Evolutionary conservation across 805 yeast genomes (phyloP).

Genomic region (Hemisphaericaspora nanyangensis): DNA sequence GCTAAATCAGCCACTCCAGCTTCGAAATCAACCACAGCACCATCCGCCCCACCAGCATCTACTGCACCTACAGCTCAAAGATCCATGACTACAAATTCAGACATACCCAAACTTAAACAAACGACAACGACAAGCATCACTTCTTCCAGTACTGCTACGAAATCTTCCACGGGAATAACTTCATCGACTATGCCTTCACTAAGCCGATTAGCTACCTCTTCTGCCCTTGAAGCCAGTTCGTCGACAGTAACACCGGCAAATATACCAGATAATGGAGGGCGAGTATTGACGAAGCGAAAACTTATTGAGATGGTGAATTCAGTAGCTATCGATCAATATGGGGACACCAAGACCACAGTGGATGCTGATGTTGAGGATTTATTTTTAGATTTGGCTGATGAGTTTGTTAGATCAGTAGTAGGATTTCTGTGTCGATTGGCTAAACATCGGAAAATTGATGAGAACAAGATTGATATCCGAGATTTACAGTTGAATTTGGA

Average conservation of each 20-base stretch:
- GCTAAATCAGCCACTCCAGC: neutral
- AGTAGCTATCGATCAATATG: conserved; percentile 71
- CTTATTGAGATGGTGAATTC: conserved; percentile 80
- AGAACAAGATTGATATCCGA: conserved; percentile 63
- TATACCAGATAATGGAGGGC: conserved; percentile 57
- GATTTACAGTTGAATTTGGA: conserved; percentile 92
- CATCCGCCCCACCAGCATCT: neutral
- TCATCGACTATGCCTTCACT: conserved; percentile 6
- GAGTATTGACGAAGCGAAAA: conserved; percentile 87
- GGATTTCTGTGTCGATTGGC: conserved; percentile 92
- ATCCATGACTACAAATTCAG: neutral
- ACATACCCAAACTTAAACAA: neutral
- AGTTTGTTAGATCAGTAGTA: conserved; percentile 85
- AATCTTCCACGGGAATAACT: conserved; percentile 9
- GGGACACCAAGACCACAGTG: conserved; percentile 82
- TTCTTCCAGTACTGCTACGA: conserved; percentile 6
- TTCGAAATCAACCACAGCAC: neutral
- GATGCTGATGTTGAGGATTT: conserved; percentile 96
- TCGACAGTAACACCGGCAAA: conserved; percentile 22
- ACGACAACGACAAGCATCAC: neutral
- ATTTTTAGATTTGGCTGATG: conserved; percentile 89
- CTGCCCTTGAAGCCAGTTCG: conserved; percentile 67
- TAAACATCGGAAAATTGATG: conserved; percentile 84
- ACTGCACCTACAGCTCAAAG: neutral
- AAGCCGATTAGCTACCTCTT: conserved; percentile 1